Percentiles rank a stretch among this genome's conserved stretches.
These are phyloP conservation scores for Ustulina deusta DNA, from an alignment of 2,329 filamentous ascomycete species.

Conservation along the genomic window DNA sequence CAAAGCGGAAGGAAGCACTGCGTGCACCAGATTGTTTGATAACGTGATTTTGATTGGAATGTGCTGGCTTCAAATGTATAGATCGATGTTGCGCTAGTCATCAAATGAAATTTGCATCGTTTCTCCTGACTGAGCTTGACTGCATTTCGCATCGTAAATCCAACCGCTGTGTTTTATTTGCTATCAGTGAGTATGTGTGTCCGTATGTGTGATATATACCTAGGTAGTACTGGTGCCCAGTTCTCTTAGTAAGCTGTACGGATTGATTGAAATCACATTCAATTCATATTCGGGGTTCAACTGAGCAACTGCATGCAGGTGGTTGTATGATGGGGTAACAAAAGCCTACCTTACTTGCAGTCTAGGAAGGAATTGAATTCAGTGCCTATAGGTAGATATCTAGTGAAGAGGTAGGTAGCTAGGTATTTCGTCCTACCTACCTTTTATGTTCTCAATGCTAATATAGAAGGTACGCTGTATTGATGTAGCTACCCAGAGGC, in stretches of 20 bases:
- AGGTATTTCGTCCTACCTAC: no score
- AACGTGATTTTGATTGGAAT: slow-evolving; percentile 43
- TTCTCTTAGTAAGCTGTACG: background rate
- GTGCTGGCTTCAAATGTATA: slow-evolving; percentile 47
- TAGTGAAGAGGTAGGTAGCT: no score
- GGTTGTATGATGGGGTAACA: background rate
- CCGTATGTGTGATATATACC: background rate
- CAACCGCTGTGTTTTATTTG: background rate
- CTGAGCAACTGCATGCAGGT: background rate
- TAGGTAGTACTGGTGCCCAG: background rate
- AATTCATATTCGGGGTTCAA: background rate
- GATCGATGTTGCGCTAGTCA: slow-evolving; percentile 41
- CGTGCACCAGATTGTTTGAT: slow-evolving; percentile 49
- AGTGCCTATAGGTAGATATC: no score
- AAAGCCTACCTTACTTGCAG: no score
- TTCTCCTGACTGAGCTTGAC: slow-evolving; percentile 31
- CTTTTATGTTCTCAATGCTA: no score
- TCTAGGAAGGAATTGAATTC: background rate
- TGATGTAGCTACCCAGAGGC: background rate
- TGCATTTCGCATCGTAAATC: background rate
- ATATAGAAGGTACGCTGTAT: no score
- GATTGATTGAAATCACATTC: background rate
- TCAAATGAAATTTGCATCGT: slow-evolving; percentile 44
- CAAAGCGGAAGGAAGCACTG: slow-evolving; percentile 38
- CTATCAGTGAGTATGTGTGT: background rate